phyloP scores from a whole-genome alignment of 2,329 filamentous ascomycete species.

The Aspergillus aculeatus region DNA sequence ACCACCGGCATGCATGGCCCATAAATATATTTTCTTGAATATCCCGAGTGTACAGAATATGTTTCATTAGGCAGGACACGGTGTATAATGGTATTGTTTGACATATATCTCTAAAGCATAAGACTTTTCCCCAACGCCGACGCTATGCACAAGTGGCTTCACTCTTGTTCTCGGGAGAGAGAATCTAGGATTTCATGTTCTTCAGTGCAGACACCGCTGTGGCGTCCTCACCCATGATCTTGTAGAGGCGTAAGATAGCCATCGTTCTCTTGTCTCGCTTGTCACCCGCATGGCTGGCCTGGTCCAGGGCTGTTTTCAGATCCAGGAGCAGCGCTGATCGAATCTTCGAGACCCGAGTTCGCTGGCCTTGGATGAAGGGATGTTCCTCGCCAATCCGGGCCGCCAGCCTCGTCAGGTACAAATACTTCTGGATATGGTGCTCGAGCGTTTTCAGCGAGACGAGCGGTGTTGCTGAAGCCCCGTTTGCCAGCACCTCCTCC shows the following conservation, averaged over 20 bases:
- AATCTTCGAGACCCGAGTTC: slow-evolving; percentile 56
- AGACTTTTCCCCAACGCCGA: slow-evolving; percentile 38
- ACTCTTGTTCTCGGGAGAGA: background rate
- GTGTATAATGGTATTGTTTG: slow-evolving; percentile 43
- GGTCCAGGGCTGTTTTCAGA: slow-evolving; percentile 61
- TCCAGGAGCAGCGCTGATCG: slow-evolving; percentile 64
- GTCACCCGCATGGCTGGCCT: slow-evolving; percentile 46
- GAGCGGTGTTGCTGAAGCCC: slow-evolving; percentile 31
- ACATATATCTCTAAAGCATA: slow-evolving; percentile 21
- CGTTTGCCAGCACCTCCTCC: slow-evolving; percentile 37
- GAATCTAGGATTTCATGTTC: slow-evolving; percentile 29
- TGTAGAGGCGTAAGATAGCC: slow-evolving; percentile 60
- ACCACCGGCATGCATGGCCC: slow-evolving; percentile 47
- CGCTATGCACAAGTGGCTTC: slow-evolving; percentile 39
- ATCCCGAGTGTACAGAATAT: slow-evolving; percentile 41
- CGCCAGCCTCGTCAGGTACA: slow-evolving; percentile 54
- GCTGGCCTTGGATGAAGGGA: slow-evolving; percentile 62
- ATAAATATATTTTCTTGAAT: slow-evolving; percentile 46
- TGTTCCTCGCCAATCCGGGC: slow-evolving; percentile 56
- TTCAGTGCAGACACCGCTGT: slow-evolving; percentile 61
- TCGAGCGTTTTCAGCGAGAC: slow-evolving; percentile 50
- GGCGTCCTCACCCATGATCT: slow-evolving; percentile 58
- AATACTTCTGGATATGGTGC: slow-evolving; percentile 58
- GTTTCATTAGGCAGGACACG: slow-evolving; percentile 42
- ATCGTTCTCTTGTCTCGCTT: slow-evolving; percentile 47